A percentile compares a stretch with the other conserved stretches of the same genome.
Conservation (phyloP, 148 eudicot species). For the Polygonum maritimum region DNA sequence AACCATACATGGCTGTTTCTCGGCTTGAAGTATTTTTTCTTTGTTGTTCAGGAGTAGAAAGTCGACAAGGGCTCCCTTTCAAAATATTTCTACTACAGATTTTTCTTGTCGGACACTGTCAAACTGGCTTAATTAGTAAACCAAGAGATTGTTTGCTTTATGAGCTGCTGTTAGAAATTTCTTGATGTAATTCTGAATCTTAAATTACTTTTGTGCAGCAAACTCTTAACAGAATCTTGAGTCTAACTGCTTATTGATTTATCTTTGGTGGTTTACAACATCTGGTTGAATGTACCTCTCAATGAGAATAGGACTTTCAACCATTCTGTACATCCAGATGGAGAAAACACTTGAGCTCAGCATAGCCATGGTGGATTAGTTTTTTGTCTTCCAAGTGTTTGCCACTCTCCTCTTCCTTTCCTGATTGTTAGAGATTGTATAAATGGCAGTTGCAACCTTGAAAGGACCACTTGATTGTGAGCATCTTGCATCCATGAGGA, state of each 20-base stretch:
- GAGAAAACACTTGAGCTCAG: background rate
- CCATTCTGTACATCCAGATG: background rate
- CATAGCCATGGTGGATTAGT: background rate
- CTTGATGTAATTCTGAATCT: background rate
- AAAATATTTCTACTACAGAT: background rate
- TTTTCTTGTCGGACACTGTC: background rate
- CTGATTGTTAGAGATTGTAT: constrained; percentile 15
- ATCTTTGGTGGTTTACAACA: background rate
- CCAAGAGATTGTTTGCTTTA: background rate
- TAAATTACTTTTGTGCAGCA: background rate
- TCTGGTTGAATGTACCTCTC: background rate
- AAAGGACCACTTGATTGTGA: constrained; percentile 17
- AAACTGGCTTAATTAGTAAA: background rate
- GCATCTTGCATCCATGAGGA: constrained; percentile 14
- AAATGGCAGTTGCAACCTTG: constrained; percentile 29
- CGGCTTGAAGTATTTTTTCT: background rate
- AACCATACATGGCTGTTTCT: background rate
- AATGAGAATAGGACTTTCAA: constrained; percentile 1
- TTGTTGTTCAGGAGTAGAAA: background rate
- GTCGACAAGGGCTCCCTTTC: background rate
- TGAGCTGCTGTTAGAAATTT: background rate
- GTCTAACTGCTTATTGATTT: background rate
- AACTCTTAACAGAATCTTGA: background rate
- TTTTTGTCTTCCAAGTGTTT: background rate
- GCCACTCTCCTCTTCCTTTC: constrained; percentile 19